A percentile compares a stretch with the other conserved stretches of the same genome.
phyloP scores from a whole-genome alignment of 2,329 filamentous ascomycete species.

The Stachybotrys chlorohalonatus region DNA sequence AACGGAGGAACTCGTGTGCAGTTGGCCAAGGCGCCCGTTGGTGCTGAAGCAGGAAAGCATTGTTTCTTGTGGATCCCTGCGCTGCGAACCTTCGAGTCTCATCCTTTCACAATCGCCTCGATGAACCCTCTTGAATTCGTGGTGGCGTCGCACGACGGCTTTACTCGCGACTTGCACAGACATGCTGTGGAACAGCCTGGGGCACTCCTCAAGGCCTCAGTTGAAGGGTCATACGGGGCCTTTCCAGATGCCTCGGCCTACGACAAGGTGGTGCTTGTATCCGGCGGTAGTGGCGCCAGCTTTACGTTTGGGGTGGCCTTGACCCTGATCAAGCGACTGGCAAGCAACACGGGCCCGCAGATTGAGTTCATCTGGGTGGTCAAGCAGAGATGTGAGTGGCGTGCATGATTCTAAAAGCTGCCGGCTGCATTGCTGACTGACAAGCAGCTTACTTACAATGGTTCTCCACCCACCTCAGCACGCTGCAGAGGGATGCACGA shows the following conservation, averaged over 20 bases:
- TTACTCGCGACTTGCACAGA: slow-evolving; percentile 45
- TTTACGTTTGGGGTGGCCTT: slow-evolving; percentile 37
- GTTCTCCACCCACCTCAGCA: slow-evolving; percentile 25
- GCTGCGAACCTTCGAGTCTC: slow-evolving; percentile 47
- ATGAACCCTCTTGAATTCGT: slow-evolving; percentile 48
- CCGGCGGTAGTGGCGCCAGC: slow-evolving; percentile 52
- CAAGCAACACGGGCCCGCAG: slow-evolving; percentile 9
- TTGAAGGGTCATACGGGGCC: slow-evolving; percentile 52
- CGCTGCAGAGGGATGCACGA: slow-evolving; percentile 17
- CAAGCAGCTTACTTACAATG: slow-evolving; percentile 24
- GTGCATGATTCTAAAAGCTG: too few species aligned
- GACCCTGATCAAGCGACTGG: slow-evolving; percentile 20
- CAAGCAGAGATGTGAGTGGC: slow-evolving; percentile 23
- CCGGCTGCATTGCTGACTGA: slow-evolving; percentile 1
- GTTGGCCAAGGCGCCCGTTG: slow-evolving; percentile 37
- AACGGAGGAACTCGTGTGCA: slow-evolving; percentile 46
- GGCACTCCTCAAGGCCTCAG: slow-evolving; percentile 35
- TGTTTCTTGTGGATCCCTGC: slow-evolving; percentile 56
- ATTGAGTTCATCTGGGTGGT: slow-evolving; percentile 32
- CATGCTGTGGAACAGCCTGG: slow-evolving; percentile 42
- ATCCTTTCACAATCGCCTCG: slow-evolving; percentile 54
- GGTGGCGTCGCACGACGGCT: slow-evolving; percentile 48
- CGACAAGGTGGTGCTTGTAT: slow-evolving; percentile 49
- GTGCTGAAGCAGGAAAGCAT: slow-evolving; percentile 46
- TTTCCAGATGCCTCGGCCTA: slow-evolving; percentile 41